Evolutionary conservation across 139 green algal genomes (phyloP), one percentile per base, ranked within the genome.

Genomic region (Dunaliella primolecta): DNA sequence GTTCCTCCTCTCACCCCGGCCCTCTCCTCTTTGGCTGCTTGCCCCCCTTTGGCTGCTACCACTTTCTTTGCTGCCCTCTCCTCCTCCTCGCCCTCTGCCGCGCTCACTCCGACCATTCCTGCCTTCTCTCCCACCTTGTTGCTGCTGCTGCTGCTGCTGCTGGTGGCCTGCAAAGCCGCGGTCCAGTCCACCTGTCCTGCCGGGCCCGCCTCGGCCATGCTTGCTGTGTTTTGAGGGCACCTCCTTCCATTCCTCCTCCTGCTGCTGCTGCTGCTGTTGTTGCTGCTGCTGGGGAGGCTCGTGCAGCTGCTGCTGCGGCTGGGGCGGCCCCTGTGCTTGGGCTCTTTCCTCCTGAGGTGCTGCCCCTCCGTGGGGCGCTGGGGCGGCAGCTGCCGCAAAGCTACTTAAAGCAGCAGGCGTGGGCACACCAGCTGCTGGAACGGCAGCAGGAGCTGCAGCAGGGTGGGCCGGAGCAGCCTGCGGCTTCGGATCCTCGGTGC

Each of bases 191-290:
- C n/a, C n/a, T n/a, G 2, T n/a, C 36, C 7, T 46, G 36, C 3
- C 36, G 3, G 0, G 38, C 20, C 38, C 25, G 7, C 79, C 25
- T 36, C 38, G 1, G 34, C 35, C 11, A 25, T 25, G 2, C 78
- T 35, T 34, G 37, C 20, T 29, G 36, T 72, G 20, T 31, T 81
- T n/a, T n/a, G n/a, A n/a, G n/a, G 21, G 34, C 71, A 31, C 82
- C 36, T 32, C 24, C 30, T 27, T 72, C 46, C 2, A 2, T 81
- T 37, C 2, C 30, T 81, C 31, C 75, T 81, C 31, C 75, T 81
- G 75, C 25, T 81, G 75, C 75, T 81, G 75, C 74, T 86, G 82
- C 34, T 82, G 75, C 1, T 32, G 83, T 2, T 82, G 72, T 27
- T 56, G 72, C 29, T 81, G 34, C 32, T 83, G 83, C 32, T 83